A percentile compares a stretch with the other conserved stretches of the same genome.
These are phyloP conservation scores for Crataegus laevigata DNA, from an alignment of 306 rosid genomes.

Conservation along the genomic window DNA sequence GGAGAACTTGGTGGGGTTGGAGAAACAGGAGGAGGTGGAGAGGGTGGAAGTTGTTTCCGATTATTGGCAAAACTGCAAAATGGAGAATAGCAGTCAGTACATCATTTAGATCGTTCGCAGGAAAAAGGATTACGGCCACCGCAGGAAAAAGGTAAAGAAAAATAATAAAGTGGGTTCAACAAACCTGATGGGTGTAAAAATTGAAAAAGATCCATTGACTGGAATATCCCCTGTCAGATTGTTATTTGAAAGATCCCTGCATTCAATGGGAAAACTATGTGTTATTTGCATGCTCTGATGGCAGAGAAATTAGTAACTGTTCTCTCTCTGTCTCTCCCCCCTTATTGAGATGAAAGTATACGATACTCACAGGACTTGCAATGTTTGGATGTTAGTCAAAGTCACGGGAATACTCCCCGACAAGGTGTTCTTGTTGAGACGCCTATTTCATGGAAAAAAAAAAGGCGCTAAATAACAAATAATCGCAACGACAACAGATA, in stretches of 20 bases:
- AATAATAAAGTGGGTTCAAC: slow-evolving; percentile 5
- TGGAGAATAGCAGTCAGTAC: slow-evolving; percentile 13
- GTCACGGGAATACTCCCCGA: slow-evolving; percentile 49
- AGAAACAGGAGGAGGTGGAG: slow-evolving; percentile 43
- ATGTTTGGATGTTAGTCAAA: slow-evolving; percentile 43
- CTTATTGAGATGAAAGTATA: slow-evolving; percentile 4
- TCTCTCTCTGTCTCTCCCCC: not conserved
- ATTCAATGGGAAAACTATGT: too few species aligned
- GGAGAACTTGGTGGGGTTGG: slow-evolving; percentile 22
- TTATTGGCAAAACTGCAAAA: slow-evolving; percentile 63
- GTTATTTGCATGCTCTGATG: slow-evolving; percentile 1
- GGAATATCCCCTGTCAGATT: slow-evolving; percentile 51
- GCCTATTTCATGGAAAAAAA: slow-evolving; percentile 48
- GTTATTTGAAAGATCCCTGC: slow-evolving; percentile 88
- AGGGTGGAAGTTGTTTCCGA: not conserved
- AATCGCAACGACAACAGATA: not conserved
- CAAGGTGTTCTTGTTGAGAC: slow-evolving; percentile 89
- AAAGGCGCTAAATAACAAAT: slow-evolving; percentile 25
- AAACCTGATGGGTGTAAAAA: slow-evolving; percentile 89
- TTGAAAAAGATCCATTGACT: slow-evolving; percentile 70
- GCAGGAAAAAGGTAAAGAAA: not conserved
- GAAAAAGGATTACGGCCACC: not conserved
- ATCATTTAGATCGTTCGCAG: not conserved
- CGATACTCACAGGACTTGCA: slow-evolving; percentile 92
- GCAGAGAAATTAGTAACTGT: slow-evolving; percentile 9